Percentiles rank a stretch among this genome's conserved stretches.
These are phyloP conservation scores for Babesia ovis DNA, from an alignment of 169 alveolate genomes.

Conservation along the genomic window DNA sequence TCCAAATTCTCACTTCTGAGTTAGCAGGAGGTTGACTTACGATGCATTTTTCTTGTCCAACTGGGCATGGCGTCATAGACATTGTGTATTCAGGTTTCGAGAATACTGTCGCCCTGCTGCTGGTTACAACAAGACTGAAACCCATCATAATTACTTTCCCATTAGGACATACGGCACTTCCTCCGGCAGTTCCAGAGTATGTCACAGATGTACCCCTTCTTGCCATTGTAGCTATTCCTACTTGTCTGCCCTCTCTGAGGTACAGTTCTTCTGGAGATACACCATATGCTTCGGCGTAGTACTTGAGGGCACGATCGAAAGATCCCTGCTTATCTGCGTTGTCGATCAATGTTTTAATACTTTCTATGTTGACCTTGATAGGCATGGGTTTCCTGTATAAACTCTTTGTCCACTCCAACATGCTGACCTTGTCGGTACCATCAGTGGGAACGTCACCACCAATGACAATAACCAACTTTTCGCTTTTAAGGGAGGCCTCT, in stretches of 20 bases:
- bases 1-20: conserved; percentile 76
- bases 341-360: conserved; percentile 60
- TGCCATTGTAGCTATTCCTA: conserved; percentile 51
- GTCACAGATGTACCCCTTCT: conserved; percentile 59
- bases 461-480: conserved; percentile 72
- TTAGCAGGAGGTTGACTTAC: conserved; percentile 59
- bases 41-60: conserved; percentile 79
- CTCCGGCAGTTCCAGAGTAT: conserved; percentile 80
- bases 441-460: conserved; percentile 78
- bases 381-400: conserved; percentile 78
- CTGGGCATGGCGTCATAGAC: conserved; percentile 68
- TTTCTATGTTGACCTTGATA: conserved; percentile 70
- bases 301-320: conserved; percentile 74
- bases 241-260: conserved; percentile 50
- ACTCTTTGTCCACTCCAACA: conserved; percentile 73
- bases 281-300: conserved; percentile 76
- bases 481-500: conserved; percentile 40
- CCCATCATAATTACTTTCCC: conserved; percentile 78
- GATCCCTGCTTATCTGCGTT: conserved; percentile 50
- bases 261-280: conserved; percentile 69
- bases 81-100: conserved; percentile 20
- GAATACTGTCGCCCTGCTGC: conserved; percentile 41
- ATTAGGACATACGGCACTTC: conserved; percentile 81
- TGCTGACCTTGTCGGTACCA: conserved; percentile 67
- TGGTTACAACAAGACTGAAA: conserved; percentile 62